These are phyloP conservation scores for Phellinidium pouzarii DNA, from an alignment of 1,284 basidiomycete genomes.

Conservation along the genomic window DNA sequence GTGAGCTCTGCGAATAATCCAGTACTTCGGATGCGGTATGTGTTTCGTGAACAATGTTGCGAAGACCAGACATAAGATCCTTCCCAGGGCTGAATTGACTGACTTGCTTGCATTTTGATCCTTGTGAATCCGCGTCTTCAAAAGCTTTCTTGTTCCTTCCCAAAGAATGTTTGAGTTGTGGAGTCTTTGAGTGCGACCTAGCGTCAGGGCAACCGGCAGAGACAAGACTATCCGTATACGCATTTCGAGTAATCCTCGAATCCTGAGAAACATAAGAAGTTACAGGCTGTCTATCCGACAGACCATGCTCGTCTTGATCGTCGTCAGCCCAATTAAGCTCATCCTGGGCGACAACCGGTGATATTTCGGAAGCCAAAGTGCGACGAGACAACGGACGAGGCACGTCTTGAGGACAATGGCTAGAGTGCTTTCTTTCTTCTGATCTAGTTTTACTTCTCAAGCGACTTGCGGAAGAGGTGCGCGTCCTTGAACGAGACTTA, in stretches of 20 bases:
- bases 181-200: background rate
- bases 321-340: background rate
- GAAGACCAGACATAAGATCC: constrained; percentile 57
- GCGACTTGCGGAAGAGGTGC: constrained; percentile 9
- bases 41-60: constrained; percentile 61
- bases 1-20: background rate
- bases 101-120: constrained; percentile 6
- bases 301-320: background rate
- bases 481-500: constrained; percentile 3
- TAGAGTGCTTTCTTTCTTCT: constrained; percentile 6
- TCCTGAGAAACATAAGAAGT: background rate
- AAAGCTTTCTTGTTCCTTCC: constrained; percentile 7
- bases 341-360: background rate
- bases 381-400: background rate
- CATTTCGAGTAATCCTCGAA: background rate
- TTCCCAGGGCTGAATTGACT: constrained; percentile 49
- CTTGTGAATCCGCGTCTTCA: background rate
- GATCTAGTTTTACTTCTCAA: background rate
- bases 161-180: constrained; percentile 13
- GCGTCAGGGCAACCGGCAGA: background rate
- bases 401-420: background rate
- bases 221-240: background rate
- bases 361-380: background rate
- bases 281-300: background rate
- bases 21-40: too few relatives aligned